Evolutionary conservation across 2,329 filamentous ascomycete species (phyloP), one percentile per base, ranked within the genome.

Genomic region (Penicillium sp.): DNA sequence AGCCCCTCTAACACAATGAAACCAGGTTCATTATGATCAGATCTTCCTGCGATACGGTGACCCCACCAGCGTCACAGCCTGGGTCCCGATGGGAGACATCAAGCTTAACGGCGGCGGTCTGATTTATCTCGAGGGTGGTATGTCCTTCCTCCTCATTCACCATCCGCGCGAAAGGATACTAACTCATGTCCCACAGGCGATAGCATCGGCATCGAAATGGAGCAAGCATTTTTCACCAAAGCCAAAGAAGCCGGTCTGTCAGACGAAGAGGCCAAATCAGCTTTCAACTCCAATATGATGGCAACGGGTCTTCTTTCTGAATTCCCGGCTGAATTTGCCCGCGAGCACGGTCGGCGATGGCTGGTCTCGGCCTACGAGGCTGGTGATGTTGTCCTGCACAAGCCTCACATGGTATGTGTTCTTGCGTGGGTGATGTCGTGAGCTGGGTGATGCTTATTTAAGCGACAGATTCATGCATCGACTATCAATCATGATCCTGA

Each of bases 241-340:
- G 81, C 81, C 2, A 74, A 69, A 54, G 70, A 72, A 40, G 70
- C 70, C 7, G 80, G 79, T 0, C 54, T 85, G 50, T 76, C 69
- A 0, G 79, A 82, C 0, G 77, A 81, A 50, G 77, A 85, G 60
- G 71, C 74, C 1, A 74, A 69, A 38, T 69, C 68, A 27, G 80
- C 76, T 2, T 84, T 81, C 63, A 85, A 85, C 56, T 70, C 74
- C 18, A 83, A 84, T 55, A 85, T 85, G 81, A 79, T 83, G 71
- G 69, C 72, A 0, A 79, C 74, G 0, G 82, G 81, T 0, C 63
- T 83, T 31, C 70, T 85, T 2, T 76, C 76, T 9, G 76, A 83
- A 27, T 75, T 73, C 0, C 77, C 81, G 1, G 71, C 69, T 18
- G 70, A 71, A 31, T 78, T 77, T 54, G 73, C 73, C 2, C 69